Evolutionary conservation across 1,139 yeast genomes (phyloP).

Genomic region (Wickerhamomyces sp.): DNA sequence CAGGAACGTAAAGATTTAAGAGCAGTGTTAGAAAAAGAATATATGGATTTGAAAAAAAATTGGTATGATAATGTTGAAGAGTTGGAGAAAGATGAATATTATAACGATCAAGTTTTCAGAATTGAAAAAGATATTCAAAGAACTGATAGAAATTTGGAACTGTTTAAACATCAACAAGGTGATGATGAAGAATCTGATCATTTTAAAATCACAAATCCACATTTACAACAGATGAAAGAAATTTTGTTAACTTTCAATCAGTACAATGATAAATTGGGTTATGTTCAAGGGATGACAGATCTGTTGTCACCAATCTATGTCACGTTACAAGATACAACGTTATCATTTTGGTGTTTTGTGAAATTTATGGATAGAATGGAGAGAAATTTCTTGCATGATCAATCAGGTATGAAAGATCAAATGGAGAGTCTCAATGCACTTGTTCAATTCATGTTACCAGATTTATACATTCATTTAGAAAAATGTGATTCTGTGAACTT

Average conservation of each 20-base stretch:
- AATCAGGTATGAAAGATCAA: conserved; percentile 88
- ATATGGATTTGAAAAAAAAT: conserved; percentile 66
- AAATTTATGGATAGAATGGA: conserved; percentile 95
- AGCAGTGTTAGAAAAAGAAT: conserved; percentile 56
- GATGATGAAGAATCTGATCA: conserved; percentile 41
- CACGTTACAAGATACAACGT: conserved; percentile 64
- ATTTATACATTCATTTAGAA: conserved; percentile 73
- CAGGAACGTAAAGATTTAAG: conserved; percentile 61
- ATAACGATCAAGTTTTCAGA: conserved; percentile 84
- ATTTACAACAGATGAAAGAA: conserved; percentile 66
- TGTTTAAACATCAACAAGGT: conserved; percentile 47
- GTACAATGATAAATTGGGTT: conserved; percentile 77
- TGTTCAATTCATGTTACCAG: conserved; percentile 85
- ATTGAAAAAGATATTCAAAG: conserved; percentile 93
- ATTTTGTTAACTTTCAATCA: conserved; percentile 84
- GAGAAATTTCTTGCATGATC: conserved; percentile 85
- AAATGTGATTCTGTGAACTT: conserved; percentile 86
- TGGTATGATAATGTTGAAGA: conserved; percentile 46
- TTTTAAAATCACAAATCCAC: conserved; percentile 59
- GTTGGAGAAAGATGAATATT: conserved; percentile 60
- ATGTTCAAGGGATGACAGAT: conserved; percentile 98
- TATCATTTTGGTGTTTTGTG: conserved; percentile 85
- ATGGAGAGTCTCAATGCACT: conserved; percentile 77
- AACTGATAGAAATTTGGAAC: conserved; percentile 72
- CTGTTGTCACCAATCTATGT: conserved; percentile 82